A percentile compares a stretch with the other conserved stretches of the same genome.
Evolutionary conservation across 768 basidiomycete species (phyloP).

Genomic region (Tylopilus sp.): DNA sequence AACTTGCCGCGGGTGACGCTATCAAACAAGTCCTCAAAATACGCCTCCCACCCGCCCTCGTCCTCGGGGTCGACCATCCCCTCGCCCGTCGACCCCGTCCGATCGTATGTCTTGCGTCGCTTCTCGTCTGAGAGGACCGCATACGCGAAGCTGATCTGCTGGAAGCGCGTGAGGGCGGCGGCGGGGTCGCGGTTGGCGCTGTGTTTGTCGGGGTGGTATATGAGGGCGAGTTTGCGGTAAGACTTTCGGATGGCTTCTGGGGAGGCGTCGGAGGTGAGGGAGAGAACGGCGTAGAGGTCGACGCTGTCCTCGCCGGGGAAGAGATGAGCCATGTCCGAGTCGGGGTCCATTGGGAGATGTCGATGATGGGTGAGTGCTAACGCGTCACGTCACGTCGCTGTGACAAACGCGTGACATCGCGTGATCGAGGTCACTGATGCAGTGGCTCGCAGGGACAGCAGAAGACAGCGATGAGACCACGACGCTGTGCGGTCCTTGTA

Average conservation of each 20-base stretch:
- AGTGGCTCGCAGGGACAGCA: too few species aligned
- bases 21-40: conserved; percentile 89
- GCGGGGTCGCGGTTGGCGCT: conserved; percentile 58
- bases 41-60: conserved; percentile 87
- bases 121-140: conserved; percentile 79
- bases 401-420: conserved; percentile 8
- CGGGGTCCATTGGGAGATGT: conserved; percentile 54
- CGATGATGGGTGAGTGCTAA: background rate
- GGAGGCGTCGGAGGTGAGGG: conserved; percentile 50
- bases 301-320: conserved; percentile 71
- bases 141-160: conserved; percentile 94
- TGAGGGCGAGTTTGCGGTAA: conserved; percentile 80
- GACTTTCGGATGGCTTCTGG: conserved; percentile 74
- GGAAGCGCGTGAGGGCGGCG: conserved; percentile 75
- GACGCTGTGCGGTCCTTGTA: background rate
- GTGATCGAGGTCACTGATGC: conserved; percentile 4
- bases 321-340: conserved; percentile 65
- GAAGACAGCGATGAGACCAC: too few species aligned
- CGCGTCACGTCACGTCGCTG: background rate
- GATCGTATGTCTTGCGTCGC: conserved; percentile 74
- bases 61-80: conserved; percentile 66
- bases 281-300: conserved; percentile 76
- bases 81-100: conserved; percentile 84
- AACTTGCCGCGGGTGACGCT: conserved; percentile 80
- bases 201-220: conserved; percentile 91